Evolutionary conservation across 108 stramenopile species (phyloP).

Genomic region (Parmales sp.): DNA sequence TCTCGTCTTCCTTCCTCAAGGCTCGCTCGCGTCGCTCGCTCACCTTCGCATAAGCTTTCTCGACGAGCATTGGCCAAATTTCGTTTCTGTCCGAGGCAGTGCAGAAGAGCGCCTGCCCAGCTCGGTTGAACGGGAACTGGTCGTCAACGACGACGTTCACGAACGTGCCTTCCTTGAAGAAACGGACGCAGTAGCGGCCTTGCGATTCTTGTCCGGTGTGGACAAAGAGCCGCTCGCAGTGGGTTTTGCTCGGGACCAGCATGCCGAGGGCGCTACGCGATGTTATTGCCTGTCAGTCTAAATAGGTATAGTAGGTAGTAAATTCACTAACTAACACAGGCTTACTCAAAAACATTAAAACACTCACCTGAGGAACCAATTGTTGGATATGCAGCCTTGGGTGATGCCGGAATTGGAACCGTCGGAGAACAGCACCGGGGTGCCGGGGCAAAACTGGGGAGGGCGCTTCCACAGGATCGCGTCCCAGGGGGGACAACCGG

Average conservation of each 20-base stretch:
- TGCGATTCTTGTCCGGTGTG: slow-evolving; percentile 27
- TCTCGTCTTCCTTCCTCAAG: no score
- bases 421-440: slow-evolving; percentile 16
- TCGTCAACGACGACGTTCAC: slow-evolving; percentile 26
- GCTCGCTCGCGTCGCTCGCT: no score
- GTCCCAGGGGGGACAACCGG: slow-evolving; percentile 15
- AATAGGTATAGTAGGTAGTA: no score
- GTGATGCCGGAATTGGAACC: neutral
- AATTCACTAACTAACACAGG: no score
- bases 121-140: slow-evolving; percentile 16
- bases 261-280: slow-evolving; percentile 26
- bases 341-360: no score
- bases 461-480: slow-evolving; percentile 17
- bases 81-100: slow-evolving; percentile 28
- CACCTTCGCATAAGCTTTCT: slow-evolving; percentile 42
- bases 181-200: slow-evolving; percentile 28
- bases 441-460: neutral
- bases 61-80: slow-evolving; percentile 32
- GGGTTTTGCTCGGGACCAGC: slow-evolving; percentile 8
- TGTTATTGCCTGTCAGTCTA: no score
- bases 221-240: slow-evolving; percentile 19
- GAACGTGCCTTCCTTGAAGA: slow-evolving; percentile 26
- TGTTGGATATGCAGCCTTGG: neutral
- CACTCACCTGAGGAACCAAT: slow-evolving; percentile 4
- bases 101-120: slow-evolving; percentile 19